Percentiles rank a stretch among this genome's conserved stretches.
Evolutionary conservation across 805 yeast species (phyloP).

Genomic region (Kluyveromyces dobzhanskii): DNA sequence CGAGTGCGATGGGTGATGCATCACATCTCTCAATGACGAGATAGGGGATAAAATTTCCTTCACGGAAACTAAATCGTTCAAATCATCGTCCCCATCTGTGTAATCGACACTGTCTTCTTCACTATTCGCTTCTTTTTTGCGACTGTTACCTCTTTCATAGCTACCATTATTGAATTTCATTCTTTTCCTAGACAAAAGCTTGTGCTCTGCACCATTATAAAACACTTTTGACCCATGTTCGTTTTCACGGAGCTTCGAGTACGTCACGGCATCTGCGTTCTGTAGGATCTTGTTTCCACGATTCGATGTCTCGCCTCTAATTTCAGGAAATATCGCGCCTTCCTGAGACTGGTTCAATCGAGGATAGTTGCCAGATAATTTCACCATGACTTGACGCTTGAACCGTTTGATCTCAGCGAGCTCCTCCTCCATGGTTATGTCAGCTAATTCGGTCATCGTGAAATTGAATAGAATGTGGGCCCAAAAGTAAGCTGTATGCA

Average conservation of each 20-base stretch:
- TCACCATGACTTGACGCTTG: constrained; percentile 22
- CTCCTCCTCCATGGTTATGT: constrained; percentile 8
- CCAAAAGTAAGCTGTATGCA: too few relatives aligned
- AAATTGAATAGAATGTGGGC: too few relatives aligned
- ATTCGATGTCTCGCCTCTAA: constrained; percentile 35
- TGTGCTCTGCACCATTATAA: constrained; percentile 31
- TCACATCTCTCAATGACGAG: constrained; percentile 69
- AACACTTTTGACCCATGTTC: constrained; percentile 26
- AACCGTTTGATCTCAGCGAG: constrained; percentile 16
- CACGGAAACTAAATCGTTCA: constrained; percentile 43
- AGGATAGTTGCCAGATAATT: constrained; percentile 29
- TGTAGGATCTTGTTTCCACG: constrained; percentile 52
- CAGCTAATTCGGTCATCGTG: constrained; percentile 2
- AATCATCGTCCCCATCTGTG: constrained; percentile 32
- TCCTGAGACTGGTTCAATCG: constrained; percentile 21
- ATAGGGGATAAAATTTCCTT: constrained; percentile 67
- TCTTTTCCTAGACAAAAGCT: constrained; percentile 25
- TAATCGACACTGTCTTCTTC: constrained; percentile 6
- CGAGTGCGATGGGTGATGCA: constrained; percentile 59
- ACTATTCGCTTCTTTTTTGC: constrained; percentile 3
- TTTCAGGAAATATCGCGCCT: constrained; percentile 21
- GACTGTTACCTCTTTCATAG: constrained; percentile 4
- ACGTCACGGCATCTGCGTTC: constrained; percentile 39
- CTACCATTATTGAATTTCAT: constrained; percentile 18
- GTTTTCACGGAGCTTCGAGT: constrained; percentile 32